Evolutionary conservation across 2,329 filamentous ascomycete species (phyloP), one percentile per base, ranked within the genome.

Genomic region (Ophiostoma ulmi): DNA sequence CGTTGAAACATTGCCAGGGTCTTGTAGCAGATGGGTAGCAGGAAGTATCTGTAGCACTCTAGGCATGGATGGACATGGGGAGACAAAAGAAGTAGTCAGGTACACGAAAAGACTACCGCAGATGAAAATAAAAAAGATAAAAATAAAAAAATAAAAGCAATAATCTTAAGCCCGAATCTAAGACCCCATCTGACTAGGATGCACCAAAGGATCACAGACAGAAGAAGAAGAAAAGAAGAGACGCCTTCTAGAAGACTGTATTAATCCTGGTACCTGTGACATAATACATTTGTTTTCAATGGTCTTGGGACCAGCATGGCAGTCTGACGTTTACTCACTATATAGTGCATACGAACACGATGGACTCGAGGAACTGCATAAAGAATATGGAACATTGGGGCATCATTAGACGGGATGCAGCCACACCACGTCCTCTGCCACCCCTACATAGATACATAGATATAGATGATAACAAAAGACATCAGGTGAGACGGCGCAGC

Each of bases 161-260:
- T 64, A 14, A 10, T 17, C 61, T 36, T 36, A 64, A 36, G 20
- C 61, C 61, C 31, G 17, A 64, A 64, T 64, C 61, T 64, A 64
- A 64, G n/a, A 26, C 61, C 61, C 35, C 61, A 38, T 64, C 61
- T n/a, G 61, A 64, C 35, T 64, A 64, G 61, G 31, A 64, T 38
- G 35, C 61, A n/a, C 14, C 61, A 38, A 20, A 36, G 31, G 31
- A 64, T 7, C 61, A 64, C 31, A 36, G 17, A 64, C 14, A 22
- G 22, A 26, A 58, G 52, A 64, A n/a, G 52, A 64, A n/a, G 35
- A 64, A 64, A 36, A 64, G 14, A 64, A 64, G 20, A 35, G 35
- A 36, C 35, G 35, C 38, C 61, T 64, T 64, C 61, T 64, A 64
- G 61, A 64, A 64, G 31, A n/a, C 35, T 36, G 35, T 20, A 13